Percentiles rank a stretch among this genome's conserved stretches.
phyloP scores from a whole-genome alignment of 108 stramenopile genomes.

The Cyclotella baltica region DNA sequence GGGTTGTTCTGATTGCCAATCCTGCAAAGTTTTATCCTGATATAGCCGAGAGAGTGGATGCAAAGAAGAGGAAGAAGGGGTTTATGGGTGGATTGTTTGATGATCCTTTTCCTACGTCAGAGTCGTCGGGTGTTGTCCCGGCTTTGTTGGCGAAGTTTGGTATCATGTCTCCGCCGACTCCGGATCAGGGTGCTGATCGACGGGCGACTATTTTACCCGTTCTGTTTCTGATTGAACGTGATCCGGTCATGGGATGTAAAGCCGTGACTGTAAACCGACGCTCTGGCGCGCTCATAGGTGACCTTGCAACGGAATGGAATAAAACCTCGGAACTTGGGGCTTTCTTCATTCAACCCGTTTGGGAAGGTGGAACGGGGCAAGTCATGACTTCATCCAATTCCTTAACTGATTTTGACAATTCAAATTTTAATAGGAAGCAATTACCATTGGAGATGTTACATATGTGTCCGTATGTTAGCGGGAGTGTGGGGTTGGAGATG shows the following conservation, averaged over 20 bases:
- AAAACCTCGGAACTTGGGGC: constrained; percentile 59
- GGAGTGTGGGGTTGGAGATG: constrained; percentile 63
- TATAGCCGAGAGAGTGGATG: constrained; percentile 27
- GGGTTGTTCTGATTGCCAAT: constrained; percentile 76
- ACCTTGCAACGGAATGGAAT: constrained; percentile 66
- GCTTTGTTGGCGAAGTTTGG: constrained; percentile 81
- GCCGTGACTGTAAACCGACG: constrained; percentile 81
- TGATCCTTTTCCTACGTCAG: constrained; percentile 40
- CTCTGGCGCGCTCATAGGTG: constrained; percentile 87
- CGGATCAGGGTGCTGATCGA: constrained; percentile 83
- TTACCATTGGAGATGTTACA: constrained; percentile 71
- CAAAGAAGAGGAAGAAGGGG: constrained; percentile 15
- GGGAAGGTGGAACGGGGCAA: constrained; percentile 76
- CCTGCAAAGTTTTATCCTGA: constrained; percentile 77
- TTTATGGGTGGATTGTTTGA: constrained; percentile 44
- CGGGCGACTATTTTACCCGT: constrained; percentile 85
- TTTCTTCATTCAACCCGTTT: constrained; percentile 88
- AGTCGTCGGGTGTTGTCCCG: constrained; percentile 32
- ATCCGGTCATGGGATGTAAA: constrained; percentile 51
- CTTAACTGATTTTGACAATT: constrained; percentile 23
- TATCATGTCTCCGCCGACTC: constrained; percentile 74
- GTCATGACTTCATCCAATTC: constrained; percentile 12
- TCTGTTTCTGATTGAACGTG: constrained; percentile 62
- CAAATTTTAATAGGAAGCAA: constrained; percentile 29
- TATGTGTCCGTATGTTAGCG: constrained; percentile 70